These are phyloP conservation scores for Backusella liffmaniae DNA, from an alignment of 192 early-diverging fungal species.

Conservation along the genomic window DNA sequence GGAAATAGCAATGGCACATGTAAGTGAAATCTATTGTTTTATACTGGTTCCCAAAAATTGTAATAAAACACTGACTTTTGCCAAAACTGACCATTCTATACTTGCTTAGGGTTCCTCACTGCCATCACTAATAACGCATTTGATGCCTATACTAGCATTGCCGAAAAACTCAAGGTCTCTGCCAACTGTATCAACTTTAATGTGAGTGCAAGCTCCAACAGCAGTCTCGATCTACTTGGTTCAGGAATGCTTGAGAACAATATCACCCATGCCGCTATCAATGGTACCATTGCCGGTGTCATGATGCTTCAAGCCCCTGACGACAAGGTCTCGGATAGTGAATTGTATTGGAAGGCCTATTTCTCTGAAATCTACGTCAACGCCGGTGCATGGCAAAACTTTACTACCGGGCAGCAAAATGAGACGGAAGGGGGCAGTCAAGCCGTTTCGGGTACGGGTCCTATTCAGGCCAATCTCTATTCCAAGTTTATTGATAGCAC, in stretches of 20 bases:
- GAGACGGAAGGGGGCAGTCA: not conserved
- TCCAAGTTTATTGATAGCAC: not conserved
- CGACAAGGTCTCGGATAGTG: not conserved
- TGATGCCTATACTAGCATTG: not conserved
- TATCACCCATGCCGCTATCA: not conserved
- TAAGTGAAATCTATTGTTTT: not conserved
- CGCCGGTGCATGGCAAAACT: not conserved
- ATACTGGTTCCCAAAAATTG: no score
- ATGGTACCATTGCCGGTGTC: not conserved
- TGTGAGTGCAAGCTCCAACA: not conserved
- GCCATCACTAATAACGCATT: not conserved
- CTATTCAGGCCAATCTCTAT: not conserved
- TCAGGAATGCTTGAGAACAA: not conserved
- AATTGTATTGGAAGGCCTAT: not conserved
- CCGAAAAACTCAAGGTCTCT: not conserved
- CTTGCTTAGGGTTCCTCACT: not conserved
- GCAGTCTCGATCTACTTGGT: not conserved
- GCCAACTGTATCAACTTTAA: not conserved
- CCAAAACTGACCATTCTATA: no score
- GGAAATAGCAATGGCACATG: not conserved
- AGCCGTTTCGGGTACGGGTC: not conserved
- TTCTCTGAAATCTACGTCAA: constrained; percentile 9
- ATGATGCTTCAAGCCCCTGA: not conserved
- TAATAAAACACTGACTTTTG: no score
- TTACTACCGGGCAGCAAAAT: not conserved